A percentile compares a stretch with the other conserved stretches of the same genome.
phyloP scores from a whole-genome alignment of 306 rosid species.

The Alnus glutinosa region DNA sequence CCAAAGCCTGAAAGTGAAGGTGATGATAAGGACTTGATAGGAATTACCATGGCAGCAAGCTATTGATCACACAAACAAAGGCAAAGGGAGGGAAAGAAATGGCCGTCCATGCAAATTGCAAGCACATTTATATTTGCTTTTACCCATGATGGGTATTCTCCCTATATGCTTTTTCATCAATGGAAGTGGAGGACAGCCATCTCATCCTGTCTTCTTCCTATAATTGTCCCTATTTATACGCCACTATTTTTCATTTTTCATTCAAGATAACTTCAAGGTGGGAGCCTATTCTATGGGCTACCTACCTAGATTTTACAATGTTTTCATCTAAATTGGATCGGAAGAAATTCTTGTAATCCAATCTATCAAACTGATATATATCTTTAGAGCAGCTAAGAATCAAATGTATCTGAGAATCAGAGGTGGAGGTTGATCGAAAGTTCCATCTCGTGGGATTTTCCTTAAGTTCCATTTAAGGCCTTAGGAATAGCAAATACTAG shows the following conservation, averaged over 20 bases:
- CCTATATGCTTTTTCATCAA: slow-evolving; percentile 16
- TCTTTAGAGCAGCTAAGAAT: too few species aligned
- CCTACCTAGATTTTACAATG: too few species aligned
- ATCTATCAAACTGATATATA: too few species aligned
- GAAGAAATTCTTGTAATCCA: too few species aligned
- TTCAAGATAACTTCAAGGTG: neutral
- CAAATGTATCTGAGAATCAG: too few species aligned
- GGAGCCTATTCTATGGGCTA: neutral
- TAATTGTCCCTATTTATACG: slow-evolving; percentile 36
- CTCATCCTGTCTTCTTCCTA: slow-evolving; percentile 38
- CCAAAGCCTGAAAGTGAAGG: slow-evolving; percentile 28
- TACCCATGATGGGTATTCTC: slow-evolving; percentile 1
- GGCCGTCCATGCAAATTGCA: neutral
- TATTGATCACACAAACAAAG: neutral
- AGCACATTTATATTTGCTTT: slow-evolving; percentile 6
- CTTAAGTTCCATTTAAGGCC: too few species aligned
- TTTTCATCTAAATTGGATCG: too few species aligned
- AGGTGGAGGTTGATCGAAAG: too few species aligned
- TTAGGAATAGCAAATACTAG: too few species aligned
- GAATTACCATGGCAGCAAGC: slow-evolving; percentile 5
- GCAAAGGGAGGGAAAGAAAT: slow-evolving; percentile 1
- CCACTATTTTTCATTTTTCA: slow-evolving; percentile 21
- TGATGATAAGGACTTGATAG: slow-evolving; percentile 4
- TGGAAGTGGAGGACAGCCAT: slow-evolving; percentile 35
- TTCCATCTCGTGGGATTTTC: too few species aligned